Evolutionary conservation across 495 filamentous ascomycete species (phyloP), one percentile per base, ranked within the genome.

Genomic region (Friedmanniomyces simplex): DNA sequence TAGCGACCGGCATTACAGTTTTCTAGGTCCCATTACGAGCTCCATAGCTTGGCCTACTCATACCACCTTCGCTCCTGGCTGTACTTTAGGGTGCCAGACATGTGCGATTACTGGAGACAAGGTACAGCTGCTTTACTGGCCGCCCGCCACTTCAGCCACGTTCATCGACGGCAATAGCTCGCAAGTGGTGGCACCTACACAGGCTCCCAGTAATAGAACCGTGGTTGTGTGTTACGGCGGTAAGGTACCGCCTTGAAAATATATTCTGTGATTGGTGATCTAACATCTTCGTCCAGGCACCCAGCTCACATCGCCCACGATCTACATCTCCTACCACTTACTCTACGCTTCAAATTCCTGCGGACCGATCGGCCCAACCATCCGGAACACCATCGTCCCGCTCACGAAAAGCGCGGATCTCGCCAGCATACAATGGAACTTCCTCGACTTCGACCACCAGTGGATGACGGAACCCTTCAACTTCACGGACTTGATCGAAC

Each of bases 61-160:
- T 36, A 36, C 43, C 6, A 43, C 49, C 25, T 50, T 57, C 20
- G 55, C 55, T 13, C 55, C 55, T 6, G 55, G 55, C n/a, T 57
- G 55, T 26, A 57, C 45, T 8, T 16, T 57, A 18, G 55, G 55
- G 16, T 57, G 55, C 21, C 26, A 39, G 14, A 28, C 25, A 21
- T 57, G 55, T 57, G 32, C 25, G 4, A 41, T 57, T 8, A 57
- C 25, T 39, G 55, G 55, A 12, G 45, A 42, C 11, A 57, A 22
- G 8, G 55, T 57, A 0, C 55, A 50, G 11, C 26, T 57, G 21
- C 55, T 57, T n/a, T 57, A 57, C 55, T 57, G 55, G 55, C 55
- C 55, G 3, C 39, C 45, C 37, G 45, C 28, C n/a, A 37, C 47
- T 25, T 37, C 34, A 37, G 34, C 34, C 8, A 37, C 34, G 16